Evolutionary conservation across 2,329 filamentous ascomycete genomes (phyloP).

Genomic region (Arthrocladium fulminans): DNA sequence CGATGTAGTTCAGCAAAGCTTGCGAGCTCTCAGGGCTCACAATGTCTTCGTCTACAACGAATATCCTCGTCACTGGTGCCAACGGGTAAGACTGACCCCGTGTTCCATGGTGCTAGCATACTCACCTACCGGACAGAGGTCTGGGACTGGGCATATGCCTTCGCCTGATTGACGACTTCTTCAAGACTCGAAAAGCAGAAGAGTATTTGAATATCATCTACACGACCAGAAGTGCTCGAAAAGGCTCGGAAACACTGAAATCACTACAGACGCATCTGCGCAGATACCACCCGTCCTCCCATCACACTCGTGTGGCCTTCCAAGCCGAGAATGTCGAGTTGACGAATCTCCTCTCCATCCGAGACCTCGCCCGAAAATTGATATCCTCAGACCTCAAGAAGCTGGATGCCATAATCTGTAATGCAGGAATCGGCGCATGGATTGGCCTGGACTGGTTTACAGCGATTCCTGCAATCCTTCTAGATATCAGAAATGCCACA

Average conservation of each 20-base stretch:
- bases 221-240: conserved; percentile 67
- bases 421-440: conserved; percentile 86
- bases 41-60: conserved; percentile 19
- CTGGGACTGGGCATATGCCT: conserved; percentile 76
- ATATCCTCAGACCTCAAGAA: conserved; percentile 48
- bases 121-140: conserved; percentile 49
- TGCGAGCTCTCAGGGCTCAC: conserved; percentile 7
- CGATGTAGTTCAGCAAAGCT: conserved; percentile 1
- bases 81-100: conserved; percentile 56
- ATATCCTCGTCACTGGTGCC: conserved; percentile 69
- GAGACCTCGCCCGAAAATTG: conserved; percentile 45
- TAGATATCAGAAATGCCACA: conserved; percentile 56
- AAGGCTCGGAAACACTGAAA: conserved; percentile 63
- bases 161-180: conserved; percentile 83
- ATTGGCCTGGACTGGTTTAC: conserved; percentile 61
- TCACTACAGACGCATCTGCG: conserved; percentile 56
- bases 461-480: conserved; percentile 50
- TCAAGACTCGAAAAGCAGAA: conserved; percentile 54
- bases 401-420: conserved; percentile 71
- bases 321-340: conserved; percentile 52
- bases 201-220: conserved; percentile 70
- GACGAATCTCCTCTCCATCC: conserved; percentile 46
- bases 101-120: background rate
- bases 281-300: conserved; percentile 30
- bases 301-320: conserved; percentile 39